phyloP scores from a whole-genome alignment of 1,139 yeast species.

The Scheffersomyces stambukii region DNA sequence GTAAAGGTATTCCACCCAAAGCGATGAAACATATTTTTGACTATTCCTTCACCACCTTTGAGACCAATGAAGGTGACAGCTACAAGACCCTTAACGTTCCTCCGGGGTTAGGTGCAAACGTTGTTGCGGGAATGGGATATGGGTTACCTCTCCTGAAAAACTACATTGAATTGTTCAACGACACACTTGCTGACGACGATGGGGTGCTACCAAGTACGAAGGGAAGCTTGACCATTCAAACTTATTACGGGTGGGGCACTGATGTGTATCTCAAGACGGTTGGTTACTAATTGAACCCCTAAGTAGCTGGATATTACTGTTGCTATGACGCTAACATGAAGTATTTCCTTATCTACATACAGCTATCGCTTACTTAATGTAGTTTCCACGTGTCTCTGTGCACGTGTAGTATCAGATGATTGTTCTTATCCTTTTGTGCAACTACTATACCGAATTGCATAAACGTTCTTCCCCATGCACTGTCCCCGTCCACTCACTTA shows the following conservation, averaged over 20 bases:
- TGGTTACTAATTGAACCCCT: constrained; percentile 10
- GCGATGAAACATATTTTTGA: constrained; percentile 68
- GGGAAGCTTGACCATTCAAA: constrained; percentile 76
- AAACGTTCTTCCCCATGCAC: too few relatives aligned
- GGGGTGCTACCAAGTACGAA: constrained; percentile 19
- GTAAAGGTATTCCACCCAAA: constrained; percentile 78
- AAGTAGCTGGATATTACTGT: too few relatives aligned
- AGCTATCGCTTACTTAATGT: too few relatives aligned
- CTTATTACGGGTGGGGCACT: constrained; percentile 80
- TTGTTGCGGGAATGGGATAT: constrained; percentile 94
- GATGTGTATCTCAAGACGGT: constrained; percentile 37
- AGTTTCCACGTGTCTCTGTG: too few relatives aligned
- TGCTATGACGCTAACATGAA: too few relatives aligned
- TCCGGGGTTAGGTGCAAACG: constrained; percentile 67
- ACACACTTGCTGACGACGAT: constrained; percentile 17
- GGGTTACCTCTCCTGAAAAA: constrained; percentile 81
- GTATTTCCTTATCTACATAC: too few relatives aligned
- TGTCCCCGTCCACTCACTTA: too few relatives aligned
- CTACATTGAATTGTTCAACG: constrained; percentile 44
- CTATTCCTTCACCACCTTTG: constrained; percentile 80
- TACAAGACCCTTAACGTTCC: constrained; percentile 60
- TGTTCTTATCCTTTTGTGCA: too few relatives aligned
- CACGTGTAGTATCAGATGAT: too few relatives aligned
- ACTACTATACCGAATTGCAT: too few relatives aligned
- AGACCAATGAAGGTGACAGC: constrained; percentile 54